Conservation (phyloP, 2,329 filamentous ascomycete genomes). For the Ophiostoma sp. region DNA sequence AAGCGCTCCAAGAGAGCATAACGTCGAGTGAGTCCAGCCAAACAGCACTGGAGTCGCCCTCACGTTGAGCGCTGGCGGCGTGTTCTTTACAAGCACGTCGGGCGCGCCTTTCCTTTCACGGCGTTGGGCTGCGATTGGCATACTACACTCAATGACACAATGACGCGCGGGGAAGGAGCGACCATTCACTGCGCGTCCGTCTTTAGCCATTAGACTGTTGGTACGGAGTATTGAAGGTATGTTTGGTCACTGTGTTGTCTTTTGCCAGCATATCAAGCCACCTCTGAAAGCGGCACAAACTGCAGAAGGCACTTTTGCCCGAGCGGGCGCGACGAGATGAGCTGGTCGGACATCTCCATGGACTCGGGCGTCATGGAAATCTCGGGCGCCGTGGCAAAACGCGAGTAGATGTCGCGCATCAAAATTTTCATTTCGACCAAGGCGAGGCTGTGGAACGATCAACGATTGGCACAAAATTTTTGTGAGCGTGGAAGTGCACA, state of each 20-base stretch:
- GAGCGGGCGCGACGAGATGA: constrained; percentile 64
- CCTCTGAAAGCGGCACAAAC: constrained; percentile 42
- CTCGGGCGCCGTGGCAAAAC: constrained; percentile 58
- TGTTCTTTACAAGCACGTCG: background rate
- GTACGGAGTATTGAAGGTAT: background rate
- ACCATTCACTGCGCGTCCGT: background rate
- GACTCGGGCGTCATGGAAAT: constrained; percentile 52
- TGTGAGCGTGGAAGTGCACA: background rate
- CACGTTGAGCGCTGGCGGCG: background rate
- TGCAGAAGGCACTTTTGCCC: constrained; percentile 60
- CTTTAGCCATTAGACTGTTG: background rate
- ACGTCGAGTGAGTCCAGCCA: background rate
- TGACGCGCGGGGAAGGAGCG: constrained; percentile 6
- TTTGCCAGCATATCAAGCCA: background rate
- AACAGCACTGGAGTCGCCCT: background rate
- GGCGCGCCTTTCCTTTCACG: constrained; percentile 17
- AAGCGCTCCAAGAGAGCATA: background rate
- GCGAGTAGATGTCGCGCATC: constrained; percentile 61
- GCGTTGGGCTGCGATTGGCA: constrained; percentile 1
- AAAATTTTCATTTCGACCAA: constrained; percentile 68
- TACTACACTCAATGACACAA: background rate
- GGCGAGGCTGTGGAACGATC: constrained; percentile 49
- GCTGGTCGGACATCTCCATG: constrained; percentile 67
- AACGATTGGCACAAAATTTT: background rate
- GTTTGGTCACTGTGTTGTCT: background rate